A percentile compares a stretch with the other conserved stretches of the same genome.
Conservation (phyloP, 768 basidiomycete species). For the Daedaleopsis nitida region DNA sequence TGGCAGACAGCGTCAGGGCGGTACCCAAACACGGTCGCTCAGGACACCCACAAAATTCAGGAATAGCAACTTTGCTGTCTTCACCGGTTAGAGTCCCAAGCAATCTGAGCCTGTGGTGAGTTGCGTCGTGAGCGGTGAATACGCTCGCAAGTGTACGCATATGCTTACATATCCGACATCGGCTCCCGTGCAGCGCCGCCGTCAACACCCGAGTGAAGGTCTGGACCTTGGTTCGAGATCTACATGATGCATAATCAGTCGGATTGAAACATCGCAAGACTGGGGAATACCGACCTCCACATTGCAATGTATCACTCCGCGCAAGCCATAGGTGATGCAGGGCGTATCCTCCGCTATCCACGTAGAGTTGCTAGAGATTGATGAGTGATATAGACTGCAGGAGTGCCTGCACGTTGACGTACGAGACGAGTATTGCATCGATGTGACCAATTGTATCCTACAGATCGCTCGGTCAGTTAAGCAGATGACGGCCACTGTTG, state of each 20-base stretch:
- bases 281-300: conserved; percentile 53
- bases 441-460: conserved; percentile 83
- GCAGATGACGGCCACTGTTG: background rate
- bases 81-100: conserved; percentile 69
- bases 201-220: conserved; percentile 92
- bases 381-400: background rate
- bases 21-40: background rate
- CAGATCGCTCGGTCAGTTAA: background rate
- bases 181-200: conserved; percentile 89
- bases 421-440: conserved; percentile 90
- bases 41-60: conserved; percentile 76
- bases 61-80: conserved; percentile 63
- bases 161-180: conserved; percentile 84
- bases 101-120: conserved; percentile 63
- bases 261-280: conserved; percentile 3
- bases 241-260: conserved; percentile 26
- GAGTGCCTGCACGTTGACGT: conserved; percentile 5
- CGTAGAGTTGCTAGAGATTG: conserved; percentile 75
- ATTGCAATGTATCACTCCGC: conserved; percentile 90
- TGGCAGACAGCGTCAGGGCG: conserved; percentile 30
- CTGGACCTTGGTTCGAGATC: conserved; percentile 73
- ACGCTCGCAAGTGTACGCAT: background rate
- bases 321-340: conserved; percentile 92
- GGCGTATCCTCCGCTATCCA: conserved; percentile 94
- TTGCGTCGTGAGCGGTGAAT: background rate